phyloP scores from a whole-genome alignment of 441 rosid genomes.

The Erodium moschatum region DNA sequence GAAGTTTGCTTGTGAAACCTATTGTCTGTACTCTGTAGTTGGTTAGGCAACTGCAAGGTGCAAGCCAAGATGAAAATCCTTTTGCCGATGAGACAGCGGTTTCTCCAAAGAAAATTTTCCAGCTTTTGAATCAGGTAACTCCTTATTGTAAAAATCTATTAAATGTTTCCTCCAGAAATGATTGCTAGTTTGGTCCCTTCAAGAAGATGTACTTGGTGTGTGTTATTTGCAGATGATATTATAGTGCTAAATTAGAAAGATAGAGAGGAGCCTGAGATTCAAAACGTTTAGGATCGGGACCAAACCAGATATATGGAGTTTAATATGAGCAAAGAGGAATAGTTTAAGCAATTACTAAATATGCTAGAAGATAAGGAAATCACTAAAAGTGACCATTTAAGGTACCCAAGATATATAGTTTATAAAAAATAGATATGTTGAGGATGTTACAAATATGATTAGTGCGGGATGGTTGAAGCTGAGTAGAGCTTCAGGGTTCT shows the following conservation, averaged over 20 bases:
- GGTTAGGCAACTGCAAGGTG: slow-evolving; percentile 54
- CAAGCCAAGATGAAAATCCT: slow-evolving; percentile 79
- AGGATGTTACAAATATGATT: background rate
- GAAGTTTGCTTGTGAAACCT: slow-evolving; percentile 10
- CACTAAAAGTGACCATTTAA: background rate
- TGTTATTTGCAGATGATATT: background rate
- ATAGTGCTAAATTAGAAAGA: background rate
- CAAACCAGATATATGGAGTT: background rate
- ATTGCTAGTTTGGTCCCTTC: background rate
- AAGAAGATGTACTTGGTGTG: background rate
- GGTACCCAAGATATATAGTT: background rate
- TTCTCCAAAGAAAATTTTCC: slow-evolving; percentile 70
- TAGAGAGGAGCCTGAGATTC: background rate
- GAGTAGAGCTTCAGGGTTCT: background rate
- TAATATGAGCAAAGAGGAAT: background rate
- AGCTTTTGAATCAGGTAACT: slow-evolving; percentile 74
- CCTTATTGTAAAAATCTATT: slow-evolving; percentile 4
- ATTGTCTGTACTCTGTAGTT: slow-evolving; percentile 37
- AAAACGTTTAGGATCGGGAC: background rate
- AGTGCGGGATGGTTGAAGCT: background rate
- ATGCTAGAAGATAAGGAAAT: background rate
- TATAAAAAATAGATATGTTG: background rate
- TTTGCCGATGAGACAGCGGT: slow-evolving; percentile 76
- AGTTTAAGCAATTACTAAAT: background rate
- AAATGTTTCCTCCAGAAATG: background rate